These are phyloP conservation scores for Grosmannia serpens DNA, from an alignment of 2,329 filamentous ascomycete genomes.

Conservation along the genomic window DNA sequence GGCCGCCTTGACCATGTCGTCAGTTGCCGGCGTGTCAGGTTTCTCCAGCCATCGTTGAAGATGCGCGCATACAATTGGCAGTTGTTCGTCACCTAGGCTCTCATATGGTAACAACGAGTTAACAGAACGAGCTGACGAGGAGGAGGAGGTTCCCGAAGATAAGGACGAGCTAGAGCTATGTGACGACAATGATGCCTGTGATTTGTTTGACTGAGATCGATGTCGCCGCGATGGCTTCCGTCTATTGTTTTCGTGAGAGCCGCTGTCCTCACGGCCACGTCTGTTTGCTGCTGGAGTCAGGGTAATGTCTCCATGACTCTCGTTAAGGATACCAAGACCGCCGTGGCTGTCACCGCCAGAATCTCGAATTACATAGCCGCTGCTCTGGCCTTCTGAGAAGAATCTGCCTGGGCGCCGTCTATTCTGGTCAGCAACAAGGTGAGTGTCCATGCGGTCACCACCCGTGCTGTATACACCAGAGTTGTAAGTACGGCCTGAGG, in stretches of 20 bases:
- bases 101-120: conserved; percentile 44
- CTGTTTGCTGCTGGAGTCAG: background rate
- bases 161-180: background rate
- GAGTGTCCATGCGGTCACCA: conserved; percentile 27
- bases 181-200: background rate
- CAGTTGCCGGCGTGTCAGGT: conserved; percentile 37
- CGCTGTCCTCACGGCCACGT: background rate
- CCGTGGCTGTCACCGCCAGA: too few species aligned
- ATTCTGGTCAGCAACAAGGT: too few species aligned
- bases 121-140: conserved; percentile 26
- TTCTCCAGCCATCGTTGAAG: conserved; percentile 37
- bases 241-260: background rate
- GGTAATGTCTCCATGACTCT: background rate
- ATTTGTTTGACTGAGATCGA: background rate
- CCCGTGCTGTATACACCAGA: too few species aligned
- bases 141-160: conserved; percentile 6
- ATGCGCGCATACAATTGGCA: conserved; percentile 31
- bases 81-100: conserved; percentile 34
- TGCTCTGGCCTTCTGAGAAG: conserved; percentile 25
- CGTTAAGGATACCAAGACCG: too few species aligned
- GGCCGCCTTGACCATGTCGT: conserved; percentile 28
- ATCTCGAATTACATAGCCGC: conserved; percentile 15
- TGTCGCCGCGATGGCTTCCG: background rate
- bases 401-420: conserved; percentile 27
- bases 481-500: too few species aligned